Evolutionary conservation across 257 asterid genomes (phyloP).

Genomic region (Paraleonurus japonicus): DNA sequence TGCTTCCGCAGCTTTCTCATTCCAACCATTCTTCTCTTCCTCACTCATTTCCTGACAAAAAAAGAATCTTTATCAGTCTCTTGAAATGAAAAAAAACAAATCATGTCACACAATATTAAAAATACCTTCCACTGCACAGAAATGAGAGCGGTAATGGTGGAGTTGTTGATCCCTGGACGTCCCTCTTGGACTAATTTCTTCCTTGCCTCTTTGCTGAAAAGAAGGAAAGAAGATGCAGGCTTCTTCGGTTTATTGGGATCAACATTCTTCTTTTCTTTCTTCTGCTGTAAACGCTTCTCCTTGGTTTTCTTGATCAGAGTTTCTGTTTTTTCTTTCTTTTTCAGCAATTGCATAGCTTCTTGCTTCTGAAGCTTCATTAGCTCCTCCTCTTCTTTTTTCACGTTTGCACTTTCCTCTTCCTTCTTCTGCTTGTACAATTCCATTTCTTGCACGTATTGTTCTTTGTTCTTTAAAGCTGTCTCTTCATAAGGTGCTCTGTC

Average conservation of each 20-base stretch:
- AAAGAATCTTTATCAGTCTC: neutral
- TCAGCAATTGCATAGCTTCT: constrained; percentile 90
- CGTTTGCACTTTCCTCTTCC: constrained; percentile 60
- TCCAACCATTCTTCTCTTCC: constrained; percentile 72
- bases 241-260: constrained; percentile 90
- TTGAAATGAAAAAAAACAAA: no score
- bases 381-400: constrained; percentile 68
- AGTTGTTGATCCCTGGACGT: constrained; percentile 57
- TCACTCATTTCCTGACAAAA: constrained; percentile 57
- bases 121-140: constrained; percentile 86
- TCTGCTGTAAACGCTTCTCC: constrained; percentile 53
- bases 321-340: constrained; percentile 80
- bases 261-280: constrained; percentile 45
- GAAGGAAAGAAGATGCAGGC: constrained; percentile 82
- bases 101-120: no score
- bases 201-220: constrained; percentile 75
- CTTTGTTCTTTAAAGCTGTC: constrained; percentile 68
- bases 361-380: constrained; percentile 72
- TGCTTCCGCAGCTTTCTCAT: constrained; percentile 62
- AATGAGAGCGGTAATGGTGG: constrained; percentile 65
- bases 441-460: constrained; percentile 66
- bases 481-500: constrained; percentile 69
- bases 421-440: constrained; percentile 71
- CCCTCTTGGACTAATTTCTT: constrained; percentile 54
- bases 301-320: constrained; percentile 82